These are phyloP conservation scores for Pichiaceae sp. DNA, from an alignment of 1,139 yeast genomes.

Conservation along the genomic window DNA sequence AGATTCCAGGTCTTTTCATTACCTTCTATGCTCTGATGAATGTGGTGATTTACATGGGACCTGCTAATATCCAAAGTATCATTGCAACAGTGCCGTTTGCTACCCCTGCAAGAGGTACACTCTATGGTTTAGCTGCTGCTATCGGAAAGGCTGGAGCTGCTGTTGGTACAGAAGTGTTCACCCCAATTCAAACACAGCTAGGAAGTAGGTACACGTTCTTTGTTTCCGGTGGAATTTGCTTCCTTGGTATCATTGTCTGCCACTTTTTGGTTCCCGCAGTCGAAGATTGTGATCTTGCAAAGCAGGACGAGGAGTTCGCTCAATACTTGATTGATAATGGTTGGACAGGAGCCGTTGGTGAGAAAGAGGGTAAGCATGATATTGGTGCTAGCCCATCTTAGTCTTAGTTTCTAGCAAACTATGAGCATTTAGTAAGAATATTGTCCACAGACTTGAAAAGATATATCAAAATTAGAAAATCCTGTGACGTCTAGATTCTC, in stretches of 20 bases:
- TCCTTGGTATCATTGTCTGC: conserved; percentile 49
- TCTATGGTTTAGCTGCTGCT: conserved; percentile 43
- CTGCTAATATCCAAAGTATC: conserved; percentile 18
- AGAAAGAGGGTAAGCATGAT: conserved; percentile 11
- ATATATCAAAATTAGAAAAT: too few relatives aligned
- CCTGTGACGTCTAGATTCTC: neutral
- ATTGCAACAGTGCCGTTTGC: conserved; percentile 19
- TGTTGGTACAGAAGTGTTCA: conserved; percentile 38
- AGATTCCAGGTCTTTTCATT: conserved; percentile 35
- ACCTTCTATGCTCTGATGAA: conserved; percentile 41
- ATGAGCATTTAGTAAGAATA: too few relatives aligned
- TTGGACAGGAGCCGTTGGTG: conserved; percentile 53
- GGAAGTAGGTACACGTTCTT: conserved; percentile 35
- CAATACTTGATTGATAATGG: conserved; percentile 52
- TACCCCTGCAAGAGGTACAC: conserved; percentile 15
- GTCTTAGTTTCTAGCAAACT: too few relatives aligned
- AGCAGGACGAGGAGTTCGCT: conserved; percentile 53
- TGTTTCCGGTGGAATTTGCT: conserved; percentile 53
- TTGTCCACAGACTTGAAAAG: too few relatives aligned
- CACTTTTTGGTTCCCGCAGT: conserved; percentile 57
- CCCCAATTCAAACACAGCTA: conserved; percentile 30
- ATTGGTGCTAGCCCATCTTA: neutral
- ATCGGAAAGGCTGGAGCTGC: conserved; percentile 51
- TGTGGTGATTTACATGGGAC: conserved; percentile 24
- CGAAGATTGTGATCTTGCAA: conserved; percentile 51